Base-by-base conservation (phyloP, 2,329 filamentous ascomycete species). In the Tolypocladium ovalisporum region DNA sequence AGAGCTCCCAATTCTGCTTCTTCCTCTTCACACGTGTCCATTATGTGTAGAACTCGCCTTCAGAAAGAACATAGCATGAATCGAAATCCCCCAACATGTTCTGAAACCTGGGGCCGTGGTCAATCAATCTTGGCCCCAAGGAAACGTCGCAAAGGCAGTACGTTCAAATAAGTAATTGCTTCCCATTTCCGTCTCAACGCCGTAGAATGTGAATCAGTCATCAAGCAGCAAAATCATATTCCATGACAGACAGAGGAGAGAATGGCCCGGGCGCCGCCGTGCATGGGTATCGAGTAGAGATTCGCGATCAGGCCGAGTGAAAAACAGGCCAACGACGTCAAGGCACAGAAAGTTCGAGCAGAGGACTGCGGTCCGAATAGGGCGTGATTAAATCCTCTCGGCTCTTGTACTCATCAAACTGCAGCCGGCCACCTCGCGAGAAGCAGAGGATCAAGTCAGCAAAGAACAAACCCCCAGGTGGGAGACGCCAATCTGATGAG, bases 401-500 rank as follows among this genome's bases (percentile, higher is more conserved):
- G 70, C 70, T 71, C 70, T 61, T 67, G 65, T 70, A 66, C 67
- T 72, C 72, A 73, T 74, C 73, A 72, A 63, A 69, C 65, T 58
- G 75, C 72, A 72, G 74, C 76, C 76, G 79, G 58, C 55, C 60
- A 78, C 75, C 75, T 78, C 71, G 66, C 66, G 62, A 77, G 76
- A 78, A 79, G 76, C 73, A 76, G 75, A 77, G 74, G 69, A 65
- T 62, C 53, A 65, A 67, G 69, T 66, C 62, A 65, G 62, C 56
- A 65, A 62, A 57, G 52, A 57, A 66, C 64, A 73, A 54, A 65
- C 75, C 75, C 75, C 76, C 76, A 73, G 72, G 73, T 73, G 67
- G 60, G 61, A 70, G 66, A 64, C 62, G 73, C 73, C 77, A 80
- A 79, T 80, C 75, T 79, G 77, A 77, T 73, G 74, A 75, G 66